Percentiles rank a stretch among this genome's conserved stretches.
These are phyloP conservation scores for Boletus coccyginus DNA, from an alignment of 768 basidiomycete genomes.

Conservation along the genomic window DNA sequence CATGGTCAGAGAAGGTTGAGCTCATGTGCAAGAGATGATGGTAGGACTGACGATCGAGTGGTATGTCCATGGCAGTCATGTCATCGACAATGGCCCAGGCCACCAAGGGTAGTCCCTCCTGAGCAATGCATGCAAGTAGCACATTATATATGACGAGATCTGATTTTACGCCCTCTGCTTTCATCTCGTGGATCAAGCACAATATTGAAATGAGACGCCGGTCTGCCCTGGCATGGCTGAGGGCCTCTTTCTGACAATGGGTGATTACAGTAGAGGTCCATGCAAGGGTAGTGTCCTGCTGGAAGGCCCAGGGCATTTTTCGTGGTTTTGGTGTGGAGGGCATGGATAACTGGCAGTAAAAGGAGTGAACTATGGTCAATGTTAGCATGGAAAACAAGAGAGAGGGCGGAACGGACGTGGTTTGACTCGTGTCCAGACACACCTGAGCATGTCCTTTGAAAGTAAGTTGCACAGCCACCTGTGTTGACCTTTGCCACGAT, in stretches of 20 bases:
- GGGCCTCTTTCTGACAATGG: conserved; percentile 33
- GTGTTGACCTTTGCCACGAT: conserved; percentile 16
- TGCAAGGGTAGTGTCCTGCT: conserved; percentile 23
- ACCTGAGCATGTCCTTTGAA: conserved; percentile 10
- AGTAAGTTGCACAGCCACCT: conserved; percentile 24
- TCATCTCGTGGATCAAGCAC: conserved; percentile 54
- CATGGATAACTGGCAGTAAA: conserved; percentile 6
- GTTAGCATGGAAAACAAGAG: too few relatives aligned
- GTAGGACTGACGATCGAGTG: conserved; percentile 51
- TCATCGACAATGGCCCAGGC: conserved; percentile 69
- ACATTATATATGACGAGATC: conserved; percentile 54
- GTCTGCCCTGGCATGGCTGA: conserved; percentile 33
- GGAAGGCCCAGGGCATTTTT: conserved; percentile 29
- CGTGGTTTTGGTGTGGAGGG: not conserved
- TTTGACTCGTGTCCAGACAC: not conserved
- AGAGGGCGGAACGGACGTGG: not conserved
- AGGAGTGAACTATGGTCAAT: too few relatives aligned
- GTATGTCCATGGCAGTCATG: conserved; percentile 52
- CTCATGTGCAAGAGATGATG: conserved; percentile 60
- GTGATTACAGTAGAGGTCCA: conserved; percentile 24
- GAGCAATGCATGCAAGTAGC: conserved; percentile 49
- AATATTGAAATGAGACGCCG: conserved; percentile 42
- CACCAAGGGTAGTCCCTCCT: conserved; percentile 43
- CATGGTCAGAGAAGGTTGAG: conserved; percentile 1
- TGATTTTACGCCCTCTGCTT: conserved; percentile 48